A percentile compares a stretch with the other conserved stretches of the same genome.
phyloP scores from a whole-genome alignment of 805 yeast genomes.

The Schwanniomyces yamadae region DNA sequence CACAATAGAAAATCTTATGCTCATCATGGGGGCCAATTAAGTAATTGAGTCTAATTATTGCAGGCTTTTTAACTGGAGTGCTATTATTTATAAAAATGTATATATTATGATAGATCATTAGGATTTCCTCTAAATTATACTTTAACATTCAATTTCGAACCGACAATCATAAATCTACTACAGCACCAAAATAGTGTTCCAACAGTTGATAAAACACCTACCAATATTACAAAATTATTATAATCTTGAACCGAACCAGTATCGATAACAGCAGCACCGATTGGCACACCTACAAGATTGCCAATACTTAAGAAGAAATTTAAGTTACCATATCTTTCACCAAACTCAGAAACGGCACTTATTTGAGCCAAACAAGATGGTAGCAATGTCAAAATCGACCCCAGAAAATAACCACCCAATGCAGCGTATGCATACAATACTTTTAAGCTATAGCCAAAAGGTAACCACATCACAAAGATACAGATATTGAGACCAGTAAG shows the following conservation, averaged over 20 bases:
- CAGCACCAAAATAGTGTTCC: slow-evolving; percentile 29
- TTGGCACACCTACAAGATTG: slow-evolving; percentile 33
- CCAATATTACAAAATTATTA: slow-evolving; percentile 30
- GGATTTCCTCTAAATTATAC: too few relatives aligned
- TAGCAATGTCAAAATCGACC: slow-evolving; percentile 33
- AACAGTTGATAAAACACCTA: slow-evolving; percentile 24
- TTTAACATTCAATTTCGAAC: slow-evolving; percentile 19
- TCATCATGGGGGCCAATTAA: too few relatives aligned
- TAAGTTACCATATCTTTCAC: slow-evolving; percentile 35
- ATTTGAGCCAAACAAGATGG: slow-evolving; percentile 61
- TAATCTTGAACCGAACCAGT: slow-evolving; percentile 25
- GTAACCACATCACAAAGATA: slow-evolving; percentile 32
- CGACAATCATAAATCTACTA: slow-evolving; percentile 22
- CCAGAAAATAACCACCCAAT: slow-evolving; percentile 34
- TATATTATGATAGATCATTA: too few relatives aligned
- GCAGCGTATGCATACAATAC: slow-evolving; percentile 34
- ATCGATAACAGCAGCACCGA: slow-evolving; percentile 31
- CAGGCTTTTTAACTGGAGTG: too few relatives aligned
- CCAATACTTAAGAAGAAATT: slow-evolving; percentile 30
- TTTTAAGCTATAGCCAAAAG: slow-evolving; percentile 25
- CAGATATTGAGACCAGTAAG: slow-evolving; percentile 21
- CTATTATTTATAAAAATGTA: too few relatives aligned
- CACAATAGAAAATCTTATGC: too few relatives aligned
- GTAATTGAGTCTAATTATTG: too few relatives aligned
- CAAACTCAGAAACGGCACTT: slow-evolving; percentile 41